Evolutionary conservation across 768 basidiomycete species (phyloP), one percentile per base, ranked within the genome.

Genomic region (Lepiota brunneoincarnata): DNA sequence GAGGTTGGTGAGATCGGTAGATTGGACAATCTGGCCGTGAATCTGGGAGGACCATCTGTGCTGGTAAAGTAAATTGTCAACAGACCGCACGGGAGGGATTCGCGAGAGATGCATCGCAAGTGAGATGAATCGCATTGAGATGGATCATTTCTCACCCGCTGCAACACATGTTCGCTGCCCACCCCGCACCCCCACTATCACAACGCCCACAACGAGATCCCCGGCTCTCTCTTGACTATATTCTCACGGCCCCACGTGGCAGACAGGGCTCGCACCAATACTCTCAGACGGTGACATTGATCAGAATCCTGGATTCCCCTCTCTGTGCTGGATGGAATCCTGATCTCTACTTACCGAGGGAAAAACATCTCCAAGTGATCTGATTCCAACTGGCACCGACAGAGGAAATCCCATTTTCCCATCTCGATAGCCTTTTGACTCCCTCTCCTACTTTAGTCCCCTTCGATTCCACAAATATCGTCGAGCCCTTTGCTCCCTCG

Each of bases 371-470:
- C 48, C 54, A 58, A 20, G 42, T 46, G 35, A 57, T 57, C 60
- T 55, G 56, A 61, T 59, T 57, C 46, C 43, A 56, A 61, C 54
- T 60, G 56, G 46, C 42, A 53, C 61, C 63, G 60, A 49, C 39
- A 28, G 17, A 46, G 47, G 31, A 31, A 35, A 51, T 51, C 51
- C 41, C 26, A 35, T 20, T 31, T 54, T 51, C 51, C 55, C 39
- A 64, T 66, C 66, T 64, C 55, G 66, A 67, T 68, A 63, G 48
- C 51, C 64, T 65, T 65, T 67, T 64, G 63, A 61, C 64, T 65
- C 60, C 54, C 58, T 49, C 59, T 50, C 49, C 54, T 53, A 24
- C 21, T 38, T 48, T 42, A 46, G 48, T 35, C 40, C n/a, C 26
- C 51, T 59, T 56, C 50, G 44, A 45, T 63, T 63, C 64, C 63